A percentile compares a stretch with the other conserved stretches of the same genome.
Evolutionary conservation across 306 rosid species (phyloP).

Genomic region (Quercus parvula): DNA sequence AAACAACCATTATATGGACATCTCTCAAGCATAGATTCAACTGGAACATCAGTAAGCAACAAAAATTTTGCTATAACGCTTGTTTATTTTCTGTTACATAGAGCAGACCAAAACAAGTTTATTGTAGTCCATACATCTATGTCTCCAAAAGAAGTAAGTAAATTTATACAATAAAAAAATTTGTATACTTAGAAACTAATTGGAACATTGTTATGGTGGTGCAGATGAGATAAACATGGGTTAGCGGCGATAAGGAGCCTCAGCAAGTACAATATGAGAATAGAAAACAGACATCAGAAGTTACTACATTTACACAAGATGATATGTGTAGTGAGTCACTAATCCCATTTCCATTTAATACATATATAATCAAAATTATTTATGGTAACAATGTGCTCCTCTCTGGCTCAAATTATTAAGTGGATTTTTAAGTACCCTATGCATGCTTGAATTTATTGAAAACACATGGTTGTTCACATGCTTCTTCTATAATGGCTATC

Average conservation of each 20-base stretch:
- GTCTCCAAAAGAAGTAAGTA: too few species aligned
- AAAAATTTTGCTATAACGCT: background rate
- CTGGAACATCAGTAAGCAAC: conserved; percentile 52
- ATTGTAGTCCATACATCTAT: background rate
- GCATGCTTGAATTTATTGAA: background rate
- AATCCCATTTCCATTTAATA: background rate
- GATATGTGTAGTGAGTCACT: conserved; percentile 77
- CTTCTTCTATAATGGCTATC: background rate
- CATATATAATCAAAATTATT: background rate
- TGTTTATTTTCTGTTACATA: too few species aligned
- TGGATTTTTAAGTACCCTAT: background rate
- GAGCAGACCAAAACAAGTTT: too few species aligned
- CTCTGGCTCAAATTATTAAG: too few species aligned
- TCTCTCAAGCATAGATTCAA: conserved; percentile 64
- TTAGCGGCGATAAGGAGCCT: conserved; percentile 65
- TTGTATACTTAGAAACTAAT: background rate
- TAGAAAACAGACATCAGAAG: conserved; percentile 52
- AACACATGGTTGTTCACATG: background rate
- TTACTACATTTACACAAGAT: conserved; percentile 55
- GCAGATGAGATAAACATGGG: conserved; percentile 86
- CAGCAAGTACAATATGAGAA: conserved; percentile 60
- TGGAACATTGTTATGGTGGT: background rate
- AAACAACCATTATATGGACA: conserved; percentile 62
- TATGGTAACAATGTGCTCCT: background rate
- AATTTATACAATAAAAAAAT: too few species aligned